Base-by-base conservation (phyloP, 169 alveolate species). In the Cryptosporidium parvum region DNA sequence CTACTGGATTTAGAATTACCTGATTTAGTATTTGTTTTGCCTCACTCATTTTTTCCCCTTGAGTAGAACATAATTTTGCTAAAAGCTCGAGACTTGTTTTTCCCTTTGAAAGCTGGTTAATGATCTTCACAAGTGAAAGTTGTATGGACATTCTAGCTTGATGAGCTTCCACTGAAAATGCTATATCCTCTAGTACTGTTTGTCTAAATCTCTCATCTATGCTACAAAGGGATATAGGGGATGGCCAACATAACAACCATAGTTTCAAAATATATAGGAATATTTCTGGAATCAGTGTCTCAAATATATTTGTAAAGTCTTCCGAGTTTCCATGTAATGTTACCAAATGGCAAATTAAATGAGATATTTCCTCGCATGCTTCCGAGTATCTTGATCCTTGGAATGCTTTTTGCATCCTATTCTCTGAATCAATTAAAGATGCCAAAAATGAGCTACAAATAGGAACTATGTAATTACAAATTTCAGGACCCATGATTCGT, bases 211-310 rank as follows among this genome's bases (percentile, higher is more conserved):
- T 65, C 4, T 37, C 72, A 14, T 65, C 72, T 8, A 37, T 14
- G 2, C 10, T 33, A 29, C 72, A 65, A 14, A 65, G 23, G 14
- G 72, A 65, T 33, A 52, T 29, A 37, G 52, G 53, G 8, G 53
- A 31, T 80, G 89, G 89, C 89, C 89, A 80, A 51, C 89, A 80
- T 14, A 45, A 45, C 23, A 45, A 61, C 89, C 89, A 80, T 18
- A 80, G 18, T 80, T 67, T 59, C 26, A 80, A 23, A 61, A 80
- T 62, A 45, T 9, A 45, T 3, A 48, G 51, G 45, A 80, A 80
- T 21, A 80, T 42, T 29, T 37, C 70, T 1, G 75, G 62, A 10
- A 80, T 26, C 8, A 26, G 33, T n/a, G 56, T 18, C 9, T 45
- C 69, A 39, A 45, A 44, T 10, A 26, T 62, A 26, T 65, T 29